Evolutionary conservation across 371 early-diverging fungal species (phyloP), one percentile per base, ranked within the genome.

Genomic region (Mucor sp.): DNA sequence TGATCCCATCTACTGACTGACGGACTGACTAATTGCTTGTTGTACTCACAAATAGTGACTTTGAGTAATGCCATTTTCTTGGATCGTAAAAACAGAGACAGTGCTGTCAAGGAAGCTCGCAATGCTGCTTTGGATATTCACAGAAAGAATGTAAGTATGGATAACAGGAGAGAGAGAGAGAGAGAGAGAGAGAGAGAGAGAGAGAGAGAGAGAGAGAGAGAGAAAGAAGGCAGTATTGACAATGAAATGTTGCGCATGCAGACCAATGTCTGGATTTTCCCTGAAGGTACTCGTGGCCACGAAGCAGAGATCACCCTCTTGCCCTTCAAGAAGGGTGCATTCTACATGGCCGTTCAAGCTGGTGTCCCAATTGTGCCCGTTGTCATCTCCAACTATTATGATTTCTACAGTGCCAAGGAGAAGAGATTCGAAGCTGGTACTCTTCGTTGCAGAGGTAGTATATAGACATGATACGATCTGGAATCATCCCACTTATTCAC

Each of bases 321-420:
- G 57, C 95, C 95, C 0, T 97, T 98, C 83, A 98, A 98, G 75
- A 94, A 94, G 76, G 95, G 94, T 12, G 92, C 93, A 7, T 98
- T 98, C 76, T 89, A 95, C 70, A 87, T 98, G 72, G 97, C 98
- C 14, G 88, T 92, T 62, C 92, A 95, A 71, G 93, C 94, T 1
- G 81, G 87, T 63, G 87, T 92, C 6, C 97, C 97, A 9, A 87
- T 98, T 62, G 85, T 97, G n/a, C 98, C 98, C 9, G 84, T 97
- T 27, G 95, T 97, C 21, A 75, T 90, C 23, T 87, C 92, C 58
- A 93, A 94, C 33, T 94, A 95, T 73, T 80, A 85, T 65, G 80
- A 90, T 60, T 56, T 93, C 30, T 97, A 94, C 81, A 74, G 87
- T 74, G 76, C 86, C 11, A 85, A 85, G 63, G 68, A 75, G 63